These are phyloP conservation scores for Terana coerulea DNA, from an alignment of 768 basidiomycete genomes.

Conservation along the genomic window DNA sequence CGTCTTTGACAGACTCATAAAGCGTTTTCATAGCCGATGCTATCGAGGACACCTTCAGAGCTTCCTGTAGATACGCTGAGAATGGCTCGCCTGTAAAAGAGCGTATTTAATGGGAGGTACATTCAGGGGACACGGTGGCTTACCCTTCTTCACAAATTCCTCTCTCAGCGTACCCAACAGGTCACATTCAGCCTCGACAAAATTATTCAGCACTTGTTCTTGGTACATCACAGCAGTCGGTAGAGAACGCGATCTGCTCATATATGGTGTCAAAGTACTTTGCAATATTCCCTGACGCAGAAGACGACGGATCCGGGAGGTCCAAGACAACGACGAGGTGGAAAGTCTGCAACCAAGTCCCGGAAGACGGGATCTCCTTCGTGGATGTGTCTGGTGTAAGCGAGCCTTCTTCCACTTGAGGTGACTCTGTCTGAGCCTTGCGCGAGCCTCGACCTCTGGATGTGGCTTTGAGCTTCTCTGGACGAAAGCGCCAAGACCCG, in stretches of 20 bases:
- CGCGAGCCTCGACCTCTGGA: conserved; percentile 56
- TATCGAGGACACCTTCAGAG: conserved; percentile 64
- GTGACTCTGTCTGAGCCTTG: conserved; percentile 29
- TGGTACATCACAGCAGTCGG: conserved; percentile 91
- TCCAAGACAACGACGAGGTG: conserved; percentile 87
- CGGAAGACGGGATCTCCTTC: conserved; percentile 16
- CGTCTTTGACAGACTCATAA: conserved; percentile 74
- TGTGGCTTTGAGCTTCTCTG: conserved; percentile 49
- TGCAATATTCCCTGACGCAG: conserved; percentile 68
- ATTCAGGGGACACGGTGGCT: neutral
- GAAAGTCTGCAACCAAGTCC: conserved; percentile 68
- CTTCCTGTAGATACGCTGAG: conserved; percentile 49
- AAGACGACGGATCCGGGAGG: conserved; percentile 85
- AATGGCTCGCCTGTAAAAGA: conserved; percentile 62
- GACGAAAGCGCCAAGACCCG: conserved; percentile 71
- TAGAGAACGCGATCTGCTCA: conserved; percentile 82
- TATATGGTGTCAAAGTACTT: conserved; percentile 87
- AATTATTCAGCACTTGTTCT: conserved; percentile 84
- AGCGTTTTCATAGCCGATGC: conserved; percentile 77
- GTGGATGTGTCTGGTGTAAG: conserved; percentile 30
- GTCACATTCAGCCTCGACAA: conserved; percentile 81
- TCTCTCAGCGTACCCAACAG: conserved; percentile 68
- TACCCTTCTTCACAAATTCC: conserved; percentile 61
- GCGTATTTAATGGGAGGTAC: too few relatives aligned
- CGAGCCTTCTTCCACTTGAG: conserved; percentile 24